These are phyloP conservation scores for Wallacemonas sp. DNA, from an alignment of 208 protist species.

Conservation along the genomic window DNA sequence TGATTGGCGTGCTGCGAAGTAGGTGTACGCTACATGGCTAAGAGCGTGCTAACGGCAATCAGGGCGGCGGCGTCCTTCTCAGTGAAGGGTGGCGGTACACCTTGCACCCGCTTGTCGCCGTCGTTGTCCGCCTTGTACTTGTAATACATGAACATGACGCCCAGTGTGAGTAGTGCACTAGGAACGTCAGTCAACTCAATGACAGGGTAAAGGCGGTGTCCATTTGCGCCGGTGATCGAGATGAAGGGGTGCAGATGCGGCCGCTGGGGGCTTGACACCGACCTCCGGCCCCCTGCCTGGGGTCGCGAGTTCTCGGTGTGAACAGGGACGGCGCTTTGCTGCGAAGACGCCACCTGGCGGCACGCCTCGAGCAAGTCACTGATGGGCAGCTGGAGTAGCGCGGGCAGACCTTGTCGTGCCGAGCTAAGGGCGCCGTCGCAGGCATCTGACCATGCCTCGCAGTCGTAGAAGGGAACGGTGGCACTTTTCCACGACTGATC, in stretches of 20 bases:
- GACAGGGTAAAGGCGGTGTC: constrained; percentile 33
- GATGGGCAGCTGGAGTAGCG: background rate
- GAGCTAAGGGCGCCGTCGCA: background rate
- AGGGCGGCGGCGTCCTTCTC: constrained; percentile 19
- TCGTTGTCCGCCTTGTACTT: constrained; percentile 74
- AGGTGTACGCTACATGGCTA: constrained; percentile 36
- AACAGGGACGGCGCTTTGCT: background rate
- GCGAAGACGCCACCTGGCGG: background rate
- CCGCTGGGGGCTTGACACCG: background rate
- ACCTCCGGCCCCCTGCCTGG: background rate
- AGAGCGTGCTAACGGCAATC: constrained; percentile 43
- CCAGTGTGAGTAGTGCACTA: constrained; percentile 37
- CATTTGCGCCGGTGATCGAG: background rate
- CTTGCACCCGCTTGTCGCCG: constrained; percentile 40
- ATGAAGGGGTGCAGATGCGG: constrained; percentile 2
- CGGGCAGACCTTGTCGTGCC: background rate
- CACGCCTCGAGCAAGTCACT: constrained; percentile 2
- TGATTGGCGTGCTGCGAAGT: background rate
- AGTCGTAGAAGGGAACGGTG: background rate
- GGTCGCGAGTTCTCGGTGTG: background rate
- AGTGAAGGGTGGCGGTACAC: constrained; percentile 14
- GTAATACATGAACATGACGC: constrained; percentile 56
- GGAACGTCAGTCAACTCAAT: constrained; percentile 47
- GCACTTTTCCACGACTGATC: background rate
- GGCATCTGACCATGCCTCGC: background rate